Evolutionary conservation across 768 basidiomycete species (phyloP), one percentile per base, ranked within the genome.

Genomic region (Serendipita sp.): DNA sequence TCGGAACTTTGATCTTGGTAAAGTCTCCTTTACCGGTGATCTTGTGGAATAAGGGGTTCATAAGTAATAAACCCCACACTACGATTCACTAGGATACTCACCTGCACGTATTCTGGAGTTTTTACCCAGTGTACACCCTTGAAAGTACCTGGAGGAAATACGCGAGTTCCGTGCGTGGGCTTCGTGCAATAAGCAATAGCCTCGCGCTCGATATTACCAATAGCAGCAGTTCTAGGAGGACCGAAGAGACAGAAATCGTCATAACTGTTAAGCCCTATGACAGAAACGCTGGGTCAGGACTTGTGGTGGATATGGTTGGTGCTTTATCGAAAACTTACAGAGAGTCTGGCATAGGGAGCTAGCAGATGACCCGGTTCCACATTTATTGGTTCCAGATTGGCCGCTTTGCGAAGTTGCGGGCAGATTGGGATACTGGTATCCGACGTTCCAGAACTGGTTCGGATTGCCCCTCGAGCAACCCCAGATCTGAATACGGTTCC

Each of bases 381-480:
- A 91, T 62, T 77, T 72, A 70, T 87, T 84, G 14, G 82, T 82
- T 16, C 82, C 84, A 11, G 75, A 63, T 70, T 85, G 86, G 28
- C 83, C 85, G 44, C 76, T 68, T 68, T 86, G 79, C 13, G 78
- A 69, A 64, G 67, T 61, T 66, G 68, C 28, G 2, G 66, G 69
- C n/a, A 79, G 75, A 28, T 68, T 65, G 63, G 69, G 73, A 63
- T 69, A 68, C 30, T 72, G 71, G 69, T 81, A 82, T 2, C 80
- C 79, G 3, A 75, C 71, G 67, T 79, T 76, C 80, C 80, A 81
- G 63, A 77, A 31, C 31, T 58, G 80, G 67, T 81, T 81, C n/a
- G 74, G 65, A 67, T 75, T 78, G 45, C 69, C 68, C 63, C 68
- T 33, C 33, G 65, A 68, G 70, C 80, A 81, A 28, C 65, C 64